Conservation (phyloP, 306 rosid genomes). For the Cucurbita argyrosperma region DNA sequence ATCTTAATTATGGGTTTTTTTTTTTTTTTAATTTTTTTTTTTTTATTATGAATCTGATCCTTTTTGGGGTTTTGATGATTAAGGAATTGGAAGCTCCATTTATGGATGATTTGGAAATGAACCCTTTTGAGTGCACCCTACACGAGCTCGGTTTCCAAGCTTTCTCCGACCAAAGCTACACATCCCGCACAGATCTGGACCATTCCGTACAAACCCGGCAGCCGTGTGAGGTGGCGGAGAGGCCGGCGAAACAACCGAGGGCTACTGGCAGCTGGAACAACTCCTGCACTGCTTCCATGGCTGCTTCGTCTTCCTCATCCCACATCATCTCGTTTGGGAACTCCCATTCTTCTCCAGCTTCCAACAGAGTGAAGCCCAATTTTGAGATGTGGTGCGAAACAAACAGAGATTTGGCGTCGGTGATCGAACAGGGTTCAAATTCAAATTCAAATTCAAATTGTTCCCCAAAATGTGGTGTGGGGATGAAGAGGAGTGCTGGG, state of each 20-base stretch:
- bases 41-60: neutral
- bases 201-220: neutral
- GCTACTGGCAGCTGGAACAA: conserved; percentile 7
- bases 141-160: conserved; percentile 22
- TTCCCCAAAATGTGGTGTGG: conserved; percentile 7
- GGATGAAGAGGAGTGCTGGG: conserved; percentile 20
- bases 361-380: neutral
- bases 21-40: too few species aligned
- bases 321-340: conserved; percentile 49
- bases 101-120: conserved; percentile 2
- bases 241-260: conserved; percentile 31
- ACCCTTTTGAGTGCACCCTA: conserved; percentile 20
- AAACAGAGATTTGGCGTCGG: neutral
- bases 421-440: neutral
- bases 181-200: conserved; percentile 14
- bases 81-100: conserved; percentile 23
- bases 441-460: neutral
- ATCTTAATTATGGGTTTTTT: neutral
- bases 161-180: conserved; percentile 7
- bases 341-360: conserved; percentile 1
- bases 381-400: neutral
- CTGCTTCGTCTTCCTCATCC: conserved; percentile 23
- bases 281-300: neutral
- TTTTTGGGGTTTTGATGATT: neutral
- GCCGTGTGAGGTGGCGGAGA: neutral